Base-by-base conservation (phyloP, 306 rosid genomes). In the Quercus rubra region DNA sequence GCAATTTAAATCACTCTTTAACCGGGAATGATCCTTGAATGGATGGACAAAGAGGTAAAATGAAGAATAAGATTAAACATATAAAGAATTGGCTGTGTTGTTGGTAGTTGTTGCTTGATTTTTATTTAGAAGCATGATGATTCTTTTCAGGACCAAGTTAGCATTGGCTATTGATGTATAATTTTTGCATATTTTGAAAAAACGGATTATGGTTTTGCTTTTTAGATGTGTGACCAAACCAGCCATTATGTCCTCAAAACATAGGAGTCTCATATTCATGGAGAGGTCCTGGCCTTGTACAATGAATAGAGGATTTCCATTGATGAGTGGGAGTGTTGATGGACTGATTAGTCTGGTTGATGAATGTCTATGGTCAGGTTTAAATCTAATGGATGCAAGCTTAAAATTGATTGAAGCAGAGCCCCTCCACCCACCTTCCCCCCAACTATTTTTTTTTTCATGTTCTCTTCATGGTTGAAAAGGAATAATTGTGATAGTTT, bases 381-480 rank as follows among this genome's bases (percentile, higher is more conserved):
- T 80, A 74, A 75, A 73, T 79, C 14, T 25, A 30, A 74, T 87
- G 63, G 82, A 70, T 55, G 73, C 66, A 51, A 67, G 63, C 74
- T 77, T 54, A 74, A 82, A 66, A 74, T 77, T 77, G 77, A 74
- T 71, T 85, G 69, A 72, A 68, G 80, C 85, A 64, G 62, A 79
- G 74, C 58, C 79, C 77, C 46, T 7, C 15, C 38, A 58, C 68
- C 27, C 49, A 1, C 38, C 46, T 8, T 41, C 3, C 46, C 46
- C 46, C 46, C 12, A 8, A 41, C 46, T 0, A 5, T 33, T 41
- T 38, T 38, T 7, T 38, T 41, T 41, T 8, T 1, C 46, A 2
- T 41, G 3, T 41, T 73, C 69, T 70, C 68, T 63, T 83, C 56
- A 75, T 62, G 81, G 71, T 74, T 56, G 74, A 62, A 30, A 66